phyloP scores from a whole-genome alignment of 1,284 basidiomycete genomes.

The Sanguinoderma infundibulare region DNA sequence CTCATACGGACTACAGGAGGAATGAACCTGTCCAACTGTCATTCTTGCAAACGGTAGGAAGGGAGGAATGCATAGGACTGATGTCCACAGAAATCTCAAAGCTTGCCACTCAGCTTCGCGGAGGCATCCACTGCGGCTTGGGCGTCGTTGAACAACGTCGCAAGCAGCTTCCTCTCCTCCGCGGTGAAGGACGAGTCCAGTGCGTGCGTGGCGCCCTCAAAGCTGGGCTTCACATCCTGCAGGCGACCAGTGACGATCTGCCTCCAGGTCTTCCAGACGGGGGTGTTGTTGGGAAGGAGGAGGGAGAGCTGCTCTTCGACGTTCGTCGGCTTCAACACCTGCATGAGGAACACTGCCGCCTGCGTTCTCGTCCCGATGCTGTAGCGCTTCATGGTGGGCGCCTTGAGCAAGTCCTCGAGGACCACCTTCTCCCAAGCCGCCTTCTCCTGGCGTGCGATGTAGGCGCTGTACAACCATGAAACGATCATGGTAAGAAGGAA shows the following conservation, averaged over 20 bases:
- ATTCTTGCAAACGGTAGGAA: neutral
- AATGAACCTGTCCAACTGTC: no score
- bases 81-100: neutral
- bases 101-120: neutral
- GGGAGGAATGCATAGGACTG: neutral
- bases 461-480: constrained; percentile 18
- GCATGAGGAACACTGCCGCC: constrained; percentile 24
- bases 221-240: constrained; percentile 12
- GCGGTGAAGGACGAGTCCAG: constrained; percentile 9
- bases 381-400: constrained; percentile 14
- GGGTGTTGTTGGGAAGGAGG: constrained; percentile 26
- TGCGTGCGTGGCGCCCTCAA: neutral
- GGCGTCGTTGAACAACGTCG: constrained; percentile 21
- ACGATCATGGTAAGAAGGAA: constrained; percentile 18
- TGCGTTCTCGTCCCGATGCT: constrained; percentile 21
- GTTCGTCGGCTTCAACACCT: constrained; percentile 18
- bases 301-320: constrained; percentile 23
- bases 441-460: constrained; percentile 13
- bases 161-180: constrained; percentile 15
- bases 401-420: constrained; percentile 16
- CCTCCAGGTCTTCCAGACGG: constrained; percentile 22
- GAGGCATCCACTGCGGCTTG: constrained; percentile 18
- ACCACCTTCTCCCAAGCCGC: constrained; percentile 14
- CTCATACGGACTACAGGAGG: no score
- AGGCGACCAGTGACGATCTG: constrained; percentile 18